Evolutionary conservation across 2,329 filamentous ascomycete genomes (phyloP), one percentile per base, ranked within the genome.

Genomic region (Davidsoniella virescens): DNA sequence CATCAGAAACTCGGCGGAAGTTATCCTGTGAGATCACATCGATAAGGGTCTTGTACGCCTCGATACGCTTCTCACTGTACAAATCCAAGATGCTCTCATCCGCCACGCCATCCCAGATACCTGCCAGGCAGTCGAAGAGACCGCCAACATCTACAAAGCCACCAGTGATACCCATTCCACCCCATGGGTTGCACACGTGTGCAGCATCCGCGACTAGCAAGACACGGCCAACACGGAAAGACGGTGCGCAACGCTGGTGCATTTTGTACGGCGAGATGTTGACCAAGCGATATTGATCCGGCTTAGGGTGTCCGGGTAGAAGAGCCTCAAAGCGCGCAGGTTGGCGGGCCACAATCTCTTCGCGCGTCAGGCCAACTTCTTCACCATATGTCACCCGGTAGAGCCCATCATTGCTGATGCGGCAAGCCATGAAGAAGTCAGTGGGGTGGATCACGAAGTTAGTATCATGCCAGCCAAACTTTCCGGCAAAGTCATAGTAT

Each of bases 321-420:
- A 82, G 76, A 25, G 67, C 60, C 53, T 72, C 67, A 57, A 73
- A 82, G 52, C 75, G 77, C 54, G 61, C 61, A 2, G 72, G 52
- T 37, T 57, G 50, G 39, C 57, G 54, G 2, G 46, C 40, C 4
- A 47, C 37, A n/a, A 59, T 52, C n/a, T 59, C 57, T 4, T 55
- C 51, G 12, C 55, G 17, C 2, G 68, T 70, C 10, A 81, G 65
- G 2, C 69, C 71, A 0, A 69, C 64, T 0, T 62, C 63, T 55
- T 82, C 78, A 48, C 75, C 76, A 56, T 82, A 82, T 0, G 77
- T 77, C 36, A 82, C 72, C 12, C 78, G 71, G 64, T 77, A 82
- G 8, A 82, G 61, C 0, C 75, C 75, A 49, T 80, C 75, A 2
- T 62, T 63, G 1, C 70, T 75, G 54, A 82, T 74, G 40, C 67